Percentiles rank a stretch among this genome's conserved stretches.
Conservation (phyloP, 345 rosid genomes). For the Brassica napus region DNA sequence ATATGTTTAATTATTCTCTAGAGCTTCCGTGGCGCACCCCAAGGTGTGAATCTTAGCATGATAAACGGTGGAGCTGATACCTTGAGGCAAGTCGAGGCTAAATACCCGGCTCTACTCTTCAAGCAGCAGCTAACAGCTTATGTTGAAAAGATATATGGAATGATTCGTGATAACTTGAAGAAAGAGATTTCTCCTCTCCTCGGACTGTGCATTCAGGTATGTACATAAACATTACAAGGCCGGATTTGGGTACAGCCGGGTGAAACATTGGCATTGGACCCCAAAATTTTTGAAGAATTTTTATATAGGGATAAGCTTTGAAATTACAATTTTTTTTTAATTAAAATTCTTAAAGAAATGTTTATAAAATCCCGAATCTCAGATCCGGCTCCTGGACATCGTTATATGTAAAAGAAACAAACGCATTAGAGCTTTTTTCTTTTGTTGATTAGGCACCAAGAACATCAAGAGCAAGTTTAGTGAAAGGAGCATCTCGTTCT, state of each 20-base stretch:
- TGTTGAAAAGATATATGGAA: conserved; percentile 10
- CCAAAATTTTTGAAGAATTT: too few species aligned
- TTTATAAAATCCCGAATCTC: background rate
- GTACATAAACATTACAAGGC: background rate
- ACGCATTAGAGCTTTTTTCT: background rate
- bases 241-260: background rate
- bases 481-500: conserved; percentile 18
- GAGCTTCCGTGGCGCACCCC: conserved; percentile 95
- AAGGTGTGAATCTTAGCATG: conserved; percentile 45
- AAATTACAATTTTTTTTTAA: background rate
- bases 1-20: conserved; percentile 11
- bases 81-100: conserved; percentile 1
- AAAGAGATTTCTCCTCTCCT: conserved; percentile 13
- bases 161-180: conserved; percentile 15
- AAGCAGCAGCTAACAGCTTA: conserved; percentile 16
- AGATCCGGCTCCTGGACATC: background rate
- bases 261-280: background rate
- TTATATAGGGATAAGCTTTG: background rate
- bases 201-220: conserved; percentile 12
- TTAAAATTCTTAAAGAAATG: background rate
- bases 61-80: conserved; percentile 8
- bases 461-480: conserved; percentile 11
- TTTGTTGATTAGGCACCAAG: background rate
- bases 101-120: conserved; percentile 11
- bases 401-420: background rate